A percentile compares a stretch with the other conserved stretches of the same genome.
These are phyloP conservation scores for Clathrus columnatus DNA, from an alignment of 768 basidiomycete species.

Conservation along the genomic window DNA sequence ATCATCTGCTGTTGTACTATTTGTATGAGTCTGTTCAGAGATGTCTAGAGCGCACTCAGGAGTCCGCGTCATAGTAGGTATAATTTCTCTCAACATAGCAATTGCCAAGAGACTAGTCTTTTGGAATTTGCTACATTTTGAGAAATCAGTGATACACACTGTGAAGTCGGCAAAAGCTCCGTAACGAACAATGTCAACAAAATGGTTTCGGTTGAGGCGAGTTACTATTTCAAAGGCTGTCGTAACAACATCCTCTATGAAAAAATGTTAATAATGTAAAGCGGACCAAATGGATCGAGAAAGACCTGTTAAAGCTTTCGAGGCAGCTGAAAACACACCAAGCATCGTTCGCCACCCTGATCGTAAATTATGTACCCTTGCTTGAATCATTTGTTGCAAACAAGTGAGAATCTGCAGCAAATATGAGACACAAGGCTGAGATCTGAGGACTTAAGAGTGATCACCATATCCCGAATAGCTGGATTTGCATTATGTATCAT, in stretches of 20 bases:
- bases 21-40: constrained; percentile 19
- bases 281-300: background rate
- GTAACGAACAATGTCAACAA: constrained; percentile 80
- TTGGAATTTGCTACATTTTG: constrained; percentile 98
- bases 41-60: constrained; percentile 49
- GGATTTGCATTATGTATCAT: constrained; percentile 96
- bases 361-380: constrained; percentile 86
- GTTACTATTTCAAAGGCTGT: constrained; percentile 96
- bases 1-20: constrained; percentile 47
- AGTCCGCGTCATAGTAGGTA: constrained; percentile 82
- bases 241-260: constrained; percentile 75
- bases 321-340: constrained; percentile 94
- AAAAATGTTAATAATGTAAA: background rate
- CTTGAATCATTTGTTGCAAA: constrained; percentile 97
- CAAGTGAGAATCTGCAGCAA: constrained; percentile 74
- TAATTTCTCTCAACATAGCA: constrained; percentile 89
- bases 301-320: constrained; percentile 81
- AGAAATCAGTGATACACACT: constrained; percentile 97
- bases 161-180: constrained; percentile 94
- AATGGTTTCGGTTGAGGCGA: constrained; percentile 83
- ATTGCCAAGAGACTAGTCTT: constrained; percentile 95
- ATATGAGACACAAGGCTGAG: constrained; percentile 6
- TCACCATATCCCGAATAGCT: constrained; percentile 92
- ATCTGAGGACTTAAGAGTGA: constrained; percentile 3
- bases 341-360: constrained; percentile 99